phyloP scores from a whole-genome alignment of 2,329 filamentous ascomycete genomes.

The Nectriaceae sp. region DNA sequence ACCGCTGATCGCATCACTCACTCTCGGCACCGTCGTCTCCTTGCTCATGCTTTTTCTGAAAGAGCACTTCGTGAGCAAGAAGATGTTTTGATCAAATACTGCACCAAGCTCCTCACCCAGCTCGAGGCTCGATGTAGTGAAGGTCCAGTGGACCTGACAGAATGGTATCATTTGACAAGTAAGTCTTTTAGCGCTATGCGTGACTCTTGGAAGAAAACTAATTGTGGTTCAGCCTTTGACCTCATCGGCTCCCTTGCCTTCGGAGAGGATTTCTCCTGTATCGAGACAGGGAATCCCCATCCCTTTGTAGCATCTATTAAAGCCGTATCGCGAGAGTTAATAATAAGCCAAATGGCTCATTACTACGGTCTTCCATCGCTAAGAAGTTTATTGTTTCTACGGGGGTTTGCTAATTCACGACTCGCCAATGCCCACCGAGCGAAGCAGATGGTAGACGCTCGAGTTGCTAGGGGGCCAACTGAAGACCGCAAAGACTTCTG shows the following conservation, averaged over 20 bases:
- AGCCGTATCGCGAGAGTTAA: slow-evolving; percentile 16
- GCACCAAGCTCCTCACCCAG: slow-evolving; percentile 14
- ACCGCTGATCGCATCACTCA: slow-evolving; percentile 18
- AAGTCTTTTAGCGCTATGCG: neutral
- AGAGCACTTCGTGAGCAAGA: slow-evolving; percentile 23
- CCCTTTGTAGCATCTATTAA: slow-evolving; percentile 22
- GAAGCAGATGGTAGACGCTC: slow-evolving; percentile 18
- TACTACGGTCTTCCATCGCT: slow-evolving; percentile 9
- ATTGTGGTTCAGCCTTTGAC: slow-evolving; percentile 15
- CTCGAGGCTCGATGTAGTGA: slow-evolving; percentile 5
- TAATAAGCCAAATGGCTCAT: slow-evolving; percentile 20
- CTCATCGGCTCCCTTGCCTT: slow-evolving; percentile 23
- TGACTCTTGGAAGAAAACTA: neutral
- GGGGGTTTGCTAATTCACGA: slow-evolving; percentile 2
- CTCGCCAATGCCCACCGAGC: slow-evolving; percentile 15
- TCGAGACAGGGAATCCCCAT: slow-evolving; percentile 18
- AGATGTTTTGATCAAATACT: slow-evolving; percentile 15
- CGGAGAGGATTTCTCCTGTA: slow-evolving; percentile 19
- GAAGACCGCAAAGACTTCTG: slow-evolving; percentile 23
- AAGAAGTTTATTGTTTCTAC: neutral
- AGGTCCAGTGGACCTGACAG: slow-evolving; percentile 12
- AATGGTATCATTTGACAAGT: slow-evolving; percentile 22
- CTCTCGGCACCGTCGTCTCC: slow-evolving; percentile 16
- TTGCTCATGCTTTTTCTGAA: slow-evolving; percentile 21
- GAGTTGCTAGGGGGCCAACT: slow-evolving; percentile 16